Conservation (phyloP, 352 stramenopile genomes). For the Phytopythium delawarense region DNA sequence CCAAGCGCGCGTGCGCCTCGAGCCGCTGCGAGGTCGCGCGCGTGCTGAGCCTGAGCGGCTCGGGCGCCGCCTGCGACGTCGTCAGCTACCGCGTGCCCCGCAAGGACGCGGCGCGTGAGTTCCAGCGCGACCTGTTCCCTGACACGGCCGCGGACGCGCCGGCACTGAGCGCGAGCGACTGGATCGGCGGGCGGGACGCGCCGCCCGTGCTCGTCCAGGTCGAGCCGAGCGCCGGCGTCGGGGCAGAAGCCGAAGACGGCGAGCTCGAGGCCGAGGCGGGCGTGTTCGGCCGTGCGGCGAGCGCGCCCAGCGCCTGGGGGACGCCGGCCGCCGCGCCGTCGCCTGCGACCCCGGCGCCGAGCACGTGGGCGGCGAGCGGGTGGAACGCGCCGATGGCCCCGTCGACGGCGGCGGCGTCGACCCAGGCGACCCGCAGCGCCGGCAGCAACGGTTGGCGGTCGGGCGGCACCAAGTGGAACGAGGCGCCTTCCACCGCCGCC, state of each 20-base stretch:
- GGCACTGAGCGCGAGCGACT: slow-evolving; percentile 39
- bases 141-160: slow-evolving; percentile 36
- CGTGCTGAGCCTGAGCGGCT: slow-evolving; percentile 48
- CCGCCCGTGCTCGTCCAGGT: slow-evolving; percentile 38
- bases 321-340: slow-evolving; percentile 7
- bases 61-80: slow-evolving; percentile 48
- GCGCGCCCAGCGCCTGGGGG: neutral
- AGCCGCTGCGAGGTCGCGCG: slow-evolving; percentile 57
- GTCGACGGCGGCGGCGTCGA: neutral
- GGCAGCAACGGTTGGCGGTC: slow-evolving; percentile 1
- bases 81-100: slow-evolving; percentile 65
- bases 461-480: slow-evolving; percentile 9
- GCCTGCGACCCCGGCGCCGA: slow-evolving; percentile 9
- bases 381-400: slow-evolving; percentile 8
- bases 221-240: slow-evolving; percentile 16
- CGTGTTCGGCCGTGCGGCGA: slow-evolving; percentile 29
- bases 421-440: neutral
- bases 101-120: slow-evolving; percentile 49
- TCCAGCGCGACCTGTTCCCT: slow-evolving; percentile 78
- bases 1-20: slow-evolving; percentile 51
- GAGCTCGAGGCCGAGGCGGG: slow-evolving; percentile 10
- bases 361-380: neutral
- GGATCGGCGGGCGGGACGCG: slow-evolving; percentile 36
- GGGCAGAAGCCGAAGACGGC: neutral
- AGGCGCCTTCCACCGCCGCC: neutral